A percentile compares a stretch with the other conserved stretches of the same genome.
phyloP scores from a whole-genome alignment of 2,329 filamentous ascomycete species.

The Venturia aucupariae region DNA sequence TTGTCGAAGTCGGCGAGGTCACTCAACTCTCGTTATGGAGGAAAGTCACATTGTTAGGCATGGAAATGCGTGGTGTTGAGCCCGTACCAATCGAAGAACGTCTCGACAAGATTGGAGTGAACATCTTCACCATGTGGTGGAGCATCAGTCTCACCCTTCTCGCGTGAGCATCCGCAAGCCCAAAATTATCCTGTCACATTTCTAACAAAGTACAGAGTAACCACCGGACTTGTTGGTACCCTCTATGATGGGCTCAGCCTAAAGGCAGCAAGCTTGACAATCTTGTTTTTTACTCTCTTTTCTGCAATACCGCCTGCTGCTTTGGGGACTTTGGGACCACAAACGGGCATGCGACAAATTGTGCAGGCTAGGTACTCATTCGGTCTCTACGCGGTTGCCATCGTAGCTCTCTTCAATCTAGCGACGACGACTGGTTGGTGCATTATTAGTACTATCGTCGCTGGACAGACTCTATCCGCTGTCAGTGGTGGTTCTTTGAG shows the following conservation, averaged over 20 bases:
- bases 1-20: background rate
- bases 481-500: constrained; percentile 46
- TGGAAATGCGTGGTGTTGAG: constrained; percentile 38
- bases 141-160: constrained; percentile 48
- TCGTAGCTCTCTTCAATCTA: constrained; percentile 54
- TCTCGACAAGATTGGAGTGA: constrained; percentile 44
- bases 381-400: constrained; percentile 57
- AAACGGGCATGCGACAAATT: constrained; percentile 54
- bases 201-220: constrained; percentile 33
- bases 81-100: constrained; percentile 48
- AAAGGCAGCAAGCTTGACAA: constrained; percentile 48
- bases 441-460: constrained; percentile 52
- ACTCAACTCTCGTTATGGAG: background rate
- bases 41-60: background rate
- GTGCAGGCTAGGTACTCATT: constrained; percentile 53
- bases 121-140: constrained; percentile 54
- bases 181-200: background rate
- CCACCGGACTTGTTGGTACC: constrained; percentile 55
- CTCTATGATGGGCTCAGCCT: constrained; percentile 46
- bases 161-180: constrained; percentile 37
- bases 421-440: constrained; percentile 53
- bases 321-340: constrained; percentile 50
- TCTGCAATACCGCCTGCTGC: constrained; percentile 47
- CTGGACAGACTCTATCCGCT: constrained; percentile 52
- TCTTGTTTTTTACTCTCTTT: constrained; percentile 54